Conservation (phyloP, 257 asterid genomes). For the Nicotiana benthamiana region DNA sequence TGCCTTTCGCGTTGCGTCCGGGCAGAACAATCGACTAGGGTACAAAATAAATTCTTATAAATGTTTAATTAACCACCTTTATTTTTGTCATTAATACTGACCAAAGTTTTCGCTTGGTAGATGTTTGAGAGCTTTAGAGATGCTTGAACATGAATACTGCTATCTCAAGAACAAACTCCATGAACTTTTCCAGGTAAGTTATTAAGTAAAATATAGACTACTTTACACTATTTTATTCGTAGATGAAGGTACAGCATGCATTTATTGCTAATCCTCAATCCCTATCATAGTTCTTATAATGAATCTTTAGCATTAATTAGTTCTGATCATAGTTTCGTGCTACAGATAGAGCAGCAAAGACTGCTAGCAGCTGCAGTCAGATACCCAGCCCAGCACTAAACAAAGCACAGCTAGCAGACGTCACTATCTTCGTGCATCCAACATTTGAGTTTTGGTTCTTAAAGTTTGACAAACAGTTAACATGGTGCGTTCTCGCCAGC, state of each 20-base stretch:
- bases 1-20: slow-evolving; percentile 80
- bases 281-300: background rate
- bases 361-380: slow-evolving; percentile 66
- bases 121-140: slow-evolving; percentile 76
- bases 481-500: slow-evolving; percentile 6
- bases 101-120: slow-evolving; percentile 22
- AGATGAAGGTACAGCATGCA: background rate
- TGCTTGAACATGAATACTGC: slow-evolving; percentile 75
- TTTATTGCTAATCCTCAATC: background rate
- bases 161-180: slow-evolving; percentile 85
- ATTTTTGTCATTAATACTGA: background rate
- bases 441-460: background rate
- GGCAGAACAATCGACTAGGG: slow-evolving; percentile 58
- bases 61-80: background rate
- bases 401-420: background rate
- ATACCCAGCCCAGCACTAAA: slow-evolving; percentile 42
- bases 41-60: background rate
- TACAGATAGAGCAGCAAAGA: slow-evolving; percentile 86
- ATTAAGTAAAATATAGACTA: background rate
- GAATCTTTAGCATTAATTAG: background rate
- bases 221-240: background rate
- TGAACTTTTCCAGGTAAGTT: slow-evolving; percentile 66
- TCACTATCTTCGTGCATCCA: background rate
- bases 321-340: background rate
- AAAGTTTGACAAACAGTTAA: background rate